phyloP scores from a whole-genome alignment of 306 rosid genomes.

The Cicer judaicum region DNA sequence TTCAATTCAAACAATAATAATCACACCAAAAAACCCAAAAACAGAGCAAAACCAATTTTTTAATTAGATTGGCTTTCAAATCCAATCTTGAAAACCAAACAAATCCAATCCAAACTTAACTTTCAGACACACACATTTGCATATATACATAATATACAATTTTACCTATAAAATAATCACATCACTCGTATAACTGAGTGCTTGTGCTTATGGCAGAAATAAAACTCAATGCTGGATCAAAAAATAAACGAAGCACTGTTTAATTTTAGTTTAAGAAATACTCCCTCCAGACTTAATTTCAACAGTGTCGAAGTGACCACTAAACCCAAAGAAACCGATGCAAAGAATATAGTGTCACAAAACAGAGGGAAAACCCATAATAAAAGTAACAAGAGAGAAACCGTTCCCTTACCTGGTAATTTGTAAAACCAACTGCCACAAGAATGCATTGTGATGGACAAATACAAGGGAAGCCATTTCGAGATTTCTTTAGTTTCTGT shows the following conservation, averaged over 20 bases:
- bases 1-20: slow-evolving; percentile 4
- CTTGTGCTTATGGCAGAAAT: no score
- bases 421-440: slow-evolving; percentile 46
- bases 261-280: no score
- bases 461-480: slow-evolving; percentile 57
- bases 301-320: background rate
- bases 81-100: background rate
- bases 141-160: background rate
- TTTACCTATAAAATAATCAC: no score
- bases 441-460: slow-evolving; percentile 55
- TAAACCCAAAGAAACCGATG: slow-evolving; percentile 26
- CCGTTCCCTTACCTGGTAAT: slow-evolving; percentile 55
- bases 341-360: slow-evolving; percentile 3
- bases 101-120: background rate
- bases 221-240: no score
- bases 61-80: background rate
- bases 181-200: no score
- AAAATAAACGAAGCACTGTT: no score
- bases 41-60: background rate
- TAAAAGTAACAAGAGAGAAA: slow-evolving; percentile 8
- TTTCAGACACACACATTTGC: background rate
- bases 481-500: slow-evolving; percentile 47
- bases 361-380: background rate
- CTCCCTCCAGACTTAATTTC: no score
- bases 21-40: background rate